Conservation (phyloP, 305 asterid species). For the Petunia hybrid region DNA sequence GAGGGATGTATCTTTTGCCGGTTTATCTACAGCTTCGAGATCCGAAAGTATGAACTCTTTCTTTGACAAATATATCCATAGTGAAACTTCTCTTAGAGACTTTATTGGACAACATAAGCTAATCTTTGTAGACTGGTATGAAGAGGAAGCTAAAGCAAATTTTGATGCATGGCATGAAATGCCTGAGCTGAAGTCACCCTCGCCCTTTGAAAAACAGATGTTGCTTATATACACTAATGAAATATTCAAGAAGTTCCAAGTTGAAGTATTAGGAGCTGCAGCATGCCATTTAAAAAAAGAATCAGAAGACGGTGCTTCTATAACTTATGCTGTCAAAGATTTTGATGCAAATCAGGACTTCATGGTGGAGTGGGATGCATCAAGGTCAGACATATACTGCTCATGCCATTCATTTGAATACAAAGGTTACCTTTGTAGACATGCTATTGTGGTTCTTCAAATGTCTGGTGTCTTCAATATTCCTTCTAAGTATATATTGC, state of each 20-base stretch:
- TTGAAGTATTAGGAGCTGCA: slow-evolving; percentile 91
- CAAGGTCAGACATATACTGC: slow-evolving; percentile 62
- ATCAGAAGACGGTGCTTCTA: slow-evolving; percentile 60
- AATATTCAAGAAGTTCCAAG: slow-evolving; percentile 86
- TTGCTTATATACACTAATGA: slow-evolving; percentile 73
- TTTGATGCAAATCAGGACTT: slow-evolving; percentile 67
- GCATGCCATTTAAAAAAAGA: slow-evolving; percentile 92
- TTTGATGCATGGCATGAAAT: slow-evolving; percentile 96
- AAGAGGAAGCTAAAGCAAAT: slow-evolving; percentile 91
- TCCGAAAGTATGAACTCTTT: slow-evolving; percentile 70
- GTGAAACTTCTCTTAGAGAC: slow-evolving; percentile 71
- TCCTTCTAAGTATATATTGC: slow-evolving; percentile 75
- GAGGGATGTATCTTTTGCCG: slow-evolving; percentile 75
- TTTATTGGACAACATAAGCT: slow-evolving; percentile 65
- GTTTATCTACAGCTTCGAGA: slow-evolving; percentile 72
- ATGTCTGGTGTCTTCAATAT: slow-evolving; percentile 89
- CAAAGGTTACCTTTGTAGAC: slow-evolving; percentile 89
- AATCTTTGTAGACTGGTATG: slow-evolving; percentile 75
- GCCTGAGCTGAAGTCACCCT: slow-evolving; percentile 89
- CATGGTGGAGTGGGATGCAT: slow-evolving; percentile 75
- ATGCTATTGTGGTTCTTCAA: slow-evolving; percentile 93
- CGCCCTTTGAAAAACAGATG: slow-evolving; percentile 94
- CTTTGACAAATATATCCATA: slow-evolving; percentile 73
- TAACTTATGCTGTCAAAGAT: slow-evolving; percentile 71
- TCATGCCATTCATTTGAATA: slow-evolving; percentile 77